Conservation (phyloP, 345 rosid genomes). For the Citrus inodora region DNA sequence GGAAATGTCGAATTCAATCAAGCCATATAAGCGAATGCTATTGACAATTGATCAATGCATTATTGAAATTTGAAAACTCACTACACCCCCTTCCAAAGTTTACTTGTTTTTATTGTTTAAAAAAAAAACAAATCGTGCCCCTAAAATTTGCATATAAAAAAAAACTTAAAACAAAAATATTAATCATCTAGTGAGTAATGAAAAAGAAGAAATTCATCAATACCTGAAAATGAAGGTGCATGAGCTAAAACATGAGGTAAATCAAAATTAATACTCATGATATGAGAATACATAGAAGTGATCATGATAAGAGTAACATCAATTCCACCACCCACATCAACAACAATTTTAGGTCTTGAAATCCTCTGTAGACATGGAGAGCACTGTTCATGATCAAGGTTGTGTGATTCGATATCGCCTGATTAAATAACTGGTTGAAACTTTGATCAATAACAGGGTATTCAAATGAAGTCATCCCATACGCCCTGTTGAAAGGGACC, state of each 20-base stretch:
- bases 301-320: neutral
- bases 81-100: too few species aligned
- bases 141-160: too few species aligned
- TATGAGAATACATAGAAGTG: neutral
- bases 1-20: too few species aligned
- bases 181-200: too few species aligned
- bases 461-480: conserved; percentile 27
- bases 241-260: conserved; percentile 31
- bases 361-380: neutral
- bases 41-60: too few species aligned
- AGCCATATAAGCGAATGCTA: too few species aligned
- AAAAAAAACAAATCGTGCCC: too few species aligned
- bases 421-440: conserved; percentile 24
- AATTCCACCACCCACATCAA: neutral
- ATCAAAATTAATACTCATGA: conserved; percentile 27
- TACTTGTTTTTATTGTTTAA: too few species aligned
- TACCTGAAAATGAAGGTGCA: conserved; percentile 32
- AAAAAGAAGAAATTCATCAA: too few species aligned
- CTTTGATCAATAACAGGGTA: conserved; percentile 23
- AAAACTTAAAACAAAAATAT: too few species aligned
- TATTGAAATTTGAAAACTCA: too few species aligned
- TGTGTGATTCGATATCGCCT: conserved; percentile 24
- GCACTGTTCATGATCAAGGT: conserved; percentile 8
- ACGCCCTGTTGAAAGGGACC: conserved; percentile 23
- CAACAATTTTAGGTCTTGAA: neutral